Percentiles rank a stretch among this genome's conserved stretches.
phyloP scores from a whole-genome alignment of 345 rosid genomes.

The Fremontodendron californicum region DNA sequence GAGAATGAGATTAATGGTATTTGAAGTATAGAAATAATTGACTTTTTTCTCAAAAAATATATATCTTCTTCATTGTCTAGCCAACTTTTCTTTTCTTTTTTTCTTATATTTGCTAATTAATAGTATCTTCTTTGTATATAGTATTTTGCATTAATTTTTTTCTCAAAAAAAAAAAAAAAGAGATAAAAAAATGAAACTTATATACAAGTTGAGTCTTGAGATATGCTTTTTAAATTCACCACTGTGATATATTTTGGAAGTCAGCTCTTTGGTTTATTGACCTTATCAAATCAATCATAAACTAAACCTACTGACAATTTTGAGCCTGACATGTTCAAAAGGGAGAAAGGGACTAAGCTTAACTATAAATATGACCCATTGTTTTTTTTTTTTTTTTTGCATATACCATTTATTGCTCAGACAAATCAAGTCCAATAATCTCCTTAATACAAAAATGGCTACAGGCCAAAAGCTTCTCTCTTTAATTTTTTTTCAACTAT shows the following conservation, averaged over 20 bases:
- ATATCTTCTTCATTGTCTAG: background rate
- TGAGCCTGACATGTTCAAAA: constrained; percentile 25
- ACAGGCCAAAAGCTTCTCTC: constrained; percentile 31
- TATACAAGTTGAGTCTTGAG: background rate
- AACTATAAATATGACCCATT: constrained; percentile 27
- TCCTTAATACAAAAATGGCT: constrained; percentile 29
- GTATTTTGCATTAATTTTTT: background rate
- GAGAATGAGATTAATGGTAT: no score
- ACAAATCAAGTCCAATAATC: background rate
- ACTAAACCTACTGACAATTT: constrained; percentile 10
- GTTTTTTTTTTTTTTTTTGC: background rate
- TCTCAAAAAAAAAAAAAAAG: background rate
- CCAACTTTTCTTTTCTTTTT: background rate
- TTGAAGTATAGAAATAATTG: no score
- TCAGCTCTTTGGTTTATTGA: constrained; percentile 10
- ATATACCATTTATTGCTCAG: constrained; percentile 1
- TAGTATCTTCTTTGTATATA: background rate
- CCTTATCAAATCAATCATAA: constrained; percentile 13
- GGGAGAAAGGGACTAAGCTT: background rate
- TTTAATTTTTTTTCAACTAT: constrained; percentile 23
- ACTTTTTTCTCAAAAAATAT: no score
- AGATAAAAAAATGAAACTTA: background rate
- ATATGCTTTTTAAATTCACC: background rate
- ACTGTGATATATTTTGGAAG: background rate
- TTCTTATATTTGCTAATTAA: no score